Evolutionary conservation across 2,329 filamentous ascomycete species (phyloP).

Genomic region (Penicillium sp.): DNA sequence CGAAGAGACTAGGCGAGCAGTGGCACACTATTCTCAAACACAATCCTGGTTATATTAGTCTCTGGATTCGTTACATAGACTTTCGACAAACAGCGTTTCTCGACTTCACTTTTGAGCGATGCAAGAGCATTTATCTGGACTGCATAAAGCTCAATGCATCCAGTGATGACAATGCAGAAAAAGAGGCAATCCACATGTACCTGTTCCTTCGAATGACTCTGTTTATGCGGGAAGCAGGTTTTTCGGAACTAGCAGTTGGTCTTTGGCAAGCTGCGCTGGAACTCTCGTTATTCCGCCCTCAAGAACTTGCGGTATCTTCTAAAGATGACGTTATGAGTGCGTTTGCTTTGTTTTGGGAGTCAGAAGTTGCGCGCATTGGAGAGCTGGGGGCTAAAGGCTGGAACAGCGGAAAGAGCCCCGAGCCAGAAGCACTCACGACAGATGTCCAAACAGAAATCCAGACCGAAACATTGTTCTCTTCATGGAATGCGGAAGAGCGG

Average conservation of each 20-base stretch:
- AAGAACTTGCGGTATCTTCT: slow-evolving; percentile 18
- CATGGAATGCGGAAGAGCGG: slow-evolving; percentile 54
- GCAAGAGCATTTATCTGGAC: slow-evolving; percentile 57
- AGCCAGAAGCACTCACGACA: slow-evolving; percentile 33
- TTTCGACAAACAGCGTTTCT: slow-evolving; percentile 65
- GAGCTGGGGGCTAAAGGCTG: slow-evolving; percentile 70
- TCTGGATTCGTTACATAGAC: slow-evolving; percentile 73
- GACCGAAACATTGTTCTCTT: slow-evolving; percentile 32
- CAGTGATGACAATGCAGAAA: slow-evolving; percentile 18
- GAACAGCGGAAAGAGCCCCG: slow-evolving; percentile 33
- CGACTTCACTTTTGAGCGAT: slow-evolving; percentile 64
- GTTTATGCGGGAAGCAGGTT: slow-evolving; percentile 73
- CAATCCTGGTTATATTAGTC: slow-evolving; percentile 53
- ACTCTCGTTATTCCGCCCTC: slow-evolving; percentile 60
- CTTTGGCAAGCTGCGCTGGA: slow-evolving; percentile 83
- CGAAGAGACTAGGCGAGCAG: slow-evolving; percentile 55
- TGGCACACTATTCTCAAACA: slow-evolving; percentile 62
- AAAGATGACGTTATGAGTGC: slow-evolving; percentile 20
- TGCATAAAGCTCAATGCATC: slow-evolving; percentile 48
- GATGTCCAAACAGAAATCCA: slow-evolving; percentile 21
- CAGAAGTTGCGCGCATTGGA: slow-evolving; percentile 72
- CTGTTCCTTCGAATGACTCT: slow-evolving; percentile 70
- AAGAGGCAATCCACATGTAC: slow-evolving; percentile 55
- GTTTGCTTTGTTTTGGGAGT: slow-evolving; percentile 82
- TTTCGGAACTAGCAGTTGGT: slow-evolving; percentile 69